Evolutionary conservation across 2,329 filamentous ascomycete species (phyloP).

Genomic region (Fusarium mexicanum): DNA sequence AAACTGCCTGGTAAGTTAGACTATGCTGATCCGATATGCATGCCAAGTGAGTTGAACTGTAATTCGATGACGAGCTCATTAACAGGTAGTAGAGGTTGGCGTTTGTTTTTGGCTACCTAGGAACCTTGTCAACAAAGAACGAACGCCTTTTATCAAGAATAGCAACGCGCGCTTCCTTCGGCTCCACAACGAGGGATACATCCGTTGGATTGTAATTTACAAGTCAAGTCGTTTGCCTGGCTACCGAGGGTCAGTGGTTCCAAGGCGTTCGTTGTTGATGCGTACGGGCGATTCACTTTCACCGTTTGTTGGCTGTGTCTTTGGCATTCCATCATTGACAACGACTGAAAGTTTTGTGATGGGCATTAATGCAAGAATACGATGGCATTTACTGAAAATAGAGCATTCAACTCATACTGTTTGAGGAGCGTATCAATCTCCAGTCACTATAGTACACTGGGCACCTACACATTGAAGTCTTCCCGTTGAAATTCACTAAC

Average conservation of each 20-base stretch:
- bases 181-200: background rate
- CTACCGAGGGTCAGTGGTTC: background rate
- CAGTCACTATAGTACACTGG: background rate
- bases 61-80: constrained; percentile 35
- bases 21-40: background rate
- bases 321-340: background rate
- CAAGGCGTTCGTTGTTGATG: background rate
- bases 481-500: background rate
- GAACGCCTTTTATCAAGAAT: background rate
- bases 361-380: background rate
- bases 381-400: background rate
- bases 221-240: background rate
- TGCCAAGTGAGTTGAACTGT: background rate
- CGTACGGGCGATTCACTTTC: background rate
- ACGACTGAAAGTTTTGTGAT: background rate
- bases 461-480: background rate
- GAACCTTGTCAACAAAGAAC: background rate
- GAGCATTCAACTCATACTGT: background rate
- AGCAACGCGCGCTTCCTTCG: no score
- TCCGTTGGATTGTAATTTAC: background rate
- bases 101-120: background rate
- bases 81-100: constrained; percentile 11
- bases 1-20: background rate
- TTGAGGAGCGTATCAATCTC: background rate
- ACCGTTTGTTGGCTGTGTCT: background rate